Percentiles rank a stretch among this genome's conserved stretches.
These are phyloP conservation scores for Fonsecaea pedrosoi DNA, from an alignment of 2,329 filamentous ascomycete species.

Conservation along the genomic window DNA sequence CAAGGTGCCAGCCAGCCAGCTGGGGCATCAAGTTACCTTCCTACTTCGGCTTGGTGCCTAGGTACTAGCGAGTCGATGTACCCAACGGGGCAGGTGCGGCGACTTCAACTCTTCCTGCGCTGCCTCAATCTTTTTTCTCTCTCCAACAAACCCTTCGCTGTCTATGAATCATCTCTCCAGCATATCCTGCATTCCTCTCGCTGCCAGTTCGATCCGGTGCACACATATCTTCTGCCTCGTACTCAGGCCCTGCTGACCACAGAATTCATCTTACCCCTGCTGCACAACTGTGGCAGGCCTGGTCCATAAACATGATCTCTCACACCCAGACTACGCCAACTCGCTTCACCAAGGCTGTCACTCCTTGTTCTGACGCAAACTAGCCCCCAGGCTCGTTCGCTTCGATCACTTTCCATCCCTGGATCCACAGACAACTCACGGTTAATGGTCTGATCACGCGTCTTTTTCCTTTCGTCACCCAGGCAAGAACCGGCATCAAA, in stretches of 20 bases:
- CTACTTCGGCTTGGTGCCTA: neutral
- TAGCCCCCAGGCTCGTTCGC: neutral
- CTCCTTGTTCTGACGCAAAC: neutral
- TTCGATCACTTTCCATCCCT: neutral
- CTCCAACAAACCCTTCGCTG: neutral
- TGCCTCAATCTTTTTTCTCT: too few species aligned
- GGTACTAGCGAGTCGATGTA: neutral
- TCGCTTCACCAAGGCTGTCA: neutral
- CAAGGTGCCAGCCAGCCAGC: neutral
- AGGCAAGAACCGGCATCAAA: slow-evolving; percentile 36
- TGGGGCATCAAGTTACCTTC: neutral
- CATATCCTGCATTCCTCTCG: neutral
- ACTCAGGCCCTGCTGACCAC: slow-evolving; percentile 1
- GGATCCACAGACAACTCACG: neutral
- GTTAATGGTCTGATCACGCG: neutral
- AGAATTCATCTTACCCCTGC: neutral
- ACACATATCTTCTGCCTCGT: neutral
- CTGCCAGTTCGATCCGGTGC: neutral
- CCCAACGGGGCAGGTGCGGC: slow-evolving; percentile 22
- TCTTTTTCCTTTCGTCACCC: neutral
- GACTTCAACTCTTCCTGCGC: slow-evolving; percentile 1
- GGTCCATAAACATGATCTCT: neutral
- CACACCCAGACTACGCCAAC: neutral
- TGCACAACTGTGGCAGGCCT: neutral
- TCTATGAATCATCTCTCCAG: neutral